These are phyloP conservation scores for Claviceps arundinis DNA, from an alignment of 2,329 filamentous ascomycete genomes.

Conservation along the genomic window DNA sequence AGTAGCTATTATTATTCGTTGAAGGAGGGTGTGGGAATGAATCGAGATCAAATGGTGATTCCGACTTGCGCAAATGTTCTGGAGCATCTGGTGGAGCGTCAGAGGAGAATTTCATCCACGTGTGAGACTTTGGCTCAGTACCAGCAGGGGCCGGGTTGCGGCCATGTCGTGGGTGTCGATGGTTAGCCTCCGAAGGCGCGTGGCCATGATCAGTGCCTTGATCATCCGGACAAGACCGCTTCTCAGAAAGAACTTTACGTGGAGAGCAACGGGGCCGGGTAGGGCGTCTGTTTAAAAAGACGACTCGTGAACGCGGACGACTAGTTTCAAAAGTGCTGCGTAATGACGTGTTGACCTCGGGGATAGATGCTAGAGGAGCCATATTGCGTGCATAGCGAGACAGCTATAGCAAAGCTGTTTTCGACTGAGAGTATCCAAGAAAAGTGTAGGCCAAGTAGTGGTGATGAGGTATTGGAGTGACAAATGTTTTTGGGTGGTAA, in stretches of 20 bases:
- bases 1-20: slow-evolving; percentile 1
- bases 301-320: slow-evolving; percentile 14
- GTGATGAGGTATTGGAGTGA: slow-evolving; percentile 2
- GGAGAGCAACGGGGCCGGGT: slow-evolving; percentile 11
- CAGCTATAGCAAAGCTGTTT: slow-evolving; percentile 6
- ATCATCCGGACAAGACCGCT: background rate
- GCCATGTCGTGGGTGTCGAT: background rate
- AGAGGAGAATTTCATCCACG: background rate
- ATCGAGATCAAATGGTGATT: slow-evolving; percentile 12
- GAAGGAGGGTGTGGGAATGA: slow-evolving; percentile 12
- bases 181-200: background rate
- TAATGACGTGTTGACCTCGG: slow-evolving; percentile 11
- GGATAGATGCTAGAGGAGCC: slow-evolving; percentile 17
- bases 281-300: slow-evolving; percentile 14
- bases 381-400: slow-evolving; percentile 11
- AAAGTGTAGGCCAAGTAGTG: slow-evolving; percentile 5
- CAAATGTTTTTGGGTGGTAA: slow-evolving; percentile 2
- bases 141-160: background rate
- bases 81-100: background rate
- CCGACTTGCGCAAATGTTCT: slow-evolving; percentile 4
- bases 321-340: slow-evolving; percentile 8
- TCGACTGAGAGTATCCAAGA: slow-evolving; percentile 13
- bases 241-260: slow-evolving; percentile 3
- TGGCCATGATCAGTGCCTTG: background rate
- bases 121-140: background rate